phyloP scores from a whole-genome alignment of 176 grass and related monocot genomes.

The Phoenix dactylifera region DNA sequence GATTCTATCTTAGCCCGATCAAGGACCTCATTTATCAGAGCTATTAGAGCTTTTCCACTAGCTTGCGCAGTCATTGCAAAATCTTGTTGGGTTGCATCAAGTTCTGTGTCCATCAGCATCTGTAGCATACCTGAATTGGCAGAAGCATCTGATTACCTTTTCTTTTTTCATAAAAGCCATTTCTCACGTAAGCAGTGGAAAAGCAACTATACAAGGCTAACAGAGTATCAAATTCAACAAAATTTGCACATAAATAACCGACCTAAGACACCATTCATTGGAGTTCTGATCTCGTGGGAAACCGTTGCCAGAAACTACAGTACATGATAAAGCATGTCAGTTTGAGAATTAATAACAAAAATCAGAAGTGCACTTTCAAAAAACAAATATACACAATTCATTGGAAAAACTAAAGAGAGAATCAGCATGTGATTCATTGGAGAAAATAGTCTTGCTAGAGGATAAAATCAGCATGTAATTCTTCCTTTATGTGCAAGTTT shows the following conservation, averaged over 20 bases:
- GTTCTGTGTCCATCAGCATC: slow-evolving; percentile 79
- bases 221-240: slow-evolving; percentile 4
- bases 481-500: too few species aligned
- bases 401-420: too few species aligned
- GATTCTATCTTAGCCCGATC: slow-evolving; percentile 86
- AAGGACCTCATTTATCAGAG: slow-evolving; percentile 84
- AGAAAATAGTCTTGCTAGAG: too few species aligned
- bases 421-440: too few species aligned
- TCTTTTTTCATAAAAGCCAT: not conserved
- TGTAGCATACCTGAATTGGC: slow-evolving; percentile 65
- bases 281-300: slow-evolving; percentile 86
- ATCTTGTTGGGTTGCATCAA: slow-evolving; percentile 74
- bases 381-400: not conserved
- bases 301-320: slow-evolving; percentile 87
- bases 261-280: slow-evolving; percentile 91
- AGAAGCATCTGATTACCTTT: not conserved
- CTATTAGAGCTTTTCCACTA: slow-evolving; percentile 65
- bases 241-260: slow-evolving; percentile 10
- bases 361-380: not conserved
- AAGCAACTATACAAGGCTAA: slow-evolving; percentile 2
- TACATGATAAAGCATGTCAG: slow-evolving; percentile 31
- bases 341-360: not conserved
- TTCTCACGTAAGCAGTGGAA: slow-evolving; percentile 1
- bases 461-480: too few species aligned
- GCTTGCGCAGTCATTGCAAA: slow-evolving; percentile 70